A percentile compares a stretch with the other conserved stretches of the same genome.
These are phyloP conservation scores for Monosporascus sp. DNA, from an alignment of 2,329 filamentous ascomycete genomes.

Conservation along the genomic window DNA sequence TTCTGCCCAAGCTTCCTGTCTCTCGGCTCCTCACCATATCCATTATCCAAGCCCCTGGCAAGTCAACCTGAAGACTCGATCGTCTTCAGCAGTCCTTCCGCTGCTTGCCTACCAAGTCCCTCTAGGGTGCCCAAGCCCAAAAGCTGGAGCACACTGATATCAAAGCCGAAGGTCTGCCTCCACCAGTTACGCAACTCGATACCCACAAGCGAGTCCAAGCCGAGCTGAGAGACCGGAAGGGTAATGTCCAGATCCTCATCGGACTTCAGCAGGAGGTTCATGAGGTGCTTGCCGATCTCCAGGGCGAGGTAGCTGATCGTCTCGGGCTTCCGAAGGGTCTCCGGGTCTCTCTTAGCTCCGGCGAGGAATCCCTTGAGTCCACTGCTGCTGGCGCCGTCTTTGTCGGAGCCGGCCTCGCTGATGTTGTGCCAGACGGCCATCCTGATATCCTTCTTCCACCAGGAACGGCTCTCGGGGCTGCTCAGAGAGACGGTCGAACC, in stretches of 20 bases:
- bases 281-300: too few relatives aligned
- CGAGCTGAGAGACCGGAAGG: slow-evolving; percentile 1
- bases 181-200: slow-evolving; percentile 37
- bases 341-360: too few relatives aligned
- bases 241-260: too few relatives aligned
- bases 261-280: too few relatives aligned
- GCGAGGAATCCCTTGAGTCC: too few relatives aligned
- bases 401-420: neutral
- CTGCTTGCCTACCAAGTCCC: slow-evolving; percentile 1
- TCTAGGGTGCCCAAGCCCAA: slow-evolving; percentile 3
- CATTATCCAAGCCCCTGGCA: too few relatives aligned
- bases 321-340: too few relatives aligned
- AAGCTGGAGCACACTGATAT: slow-evolving; percentile 5
- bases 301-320: too few relatives aligned
- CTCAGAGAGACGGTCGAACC: neutral
- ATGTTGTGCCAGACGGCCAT: neutral
- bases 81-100: neutral
- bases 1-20: too few relatives aligned
- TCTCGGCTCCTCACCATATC: too few relatives aligned
- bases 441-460: neutral
- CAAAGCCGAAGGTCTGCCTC: slow-evolving; percentile 4
- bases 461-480: neutral
- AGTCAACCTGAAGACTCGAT: too few relatives aligned
- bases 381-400: too few relatives aligned
- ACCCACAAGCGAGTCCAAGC: slow-evolving; percentile 9